Evolutionary conservation across 2,329 filamentous ascomycete genomes (phyloP).

Genomic region (Lasiodiplodia sp.): DNA sequence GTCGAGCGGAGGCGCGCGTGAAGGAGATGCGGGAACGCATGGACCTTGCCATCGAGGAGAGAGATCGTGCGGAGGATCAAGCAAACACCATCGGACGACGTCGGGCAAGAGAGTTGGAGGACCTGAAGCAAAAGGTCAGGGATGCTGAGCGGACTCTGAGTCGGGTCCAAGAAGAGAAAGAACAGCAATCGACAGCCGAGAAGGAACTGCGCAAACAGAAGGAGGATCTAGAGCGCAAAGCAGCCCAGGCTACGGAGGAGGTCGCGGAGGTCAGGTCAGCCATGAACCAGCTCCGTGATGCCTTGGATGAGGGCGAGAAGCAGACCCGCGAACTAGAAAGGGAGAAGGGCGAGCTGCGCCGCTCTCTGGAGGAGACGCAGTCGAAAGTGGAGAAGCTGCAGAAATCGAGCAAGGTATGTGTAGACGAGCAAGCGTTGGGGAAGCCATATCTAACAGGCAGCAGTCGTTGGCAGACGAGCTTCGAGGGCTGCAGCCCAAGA

Average conservation of each 20-base stretch:
- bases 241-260: slow-evolving; percentile 75
- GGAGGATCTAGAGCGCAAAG: slow-evolving; percentile 76
- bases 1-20: slow-evolving; percentile 79
- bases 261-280: slow-evolving; percentile 76
- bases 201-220: slow-evolving; percentile 76
- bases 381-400: slow-evolving; percentile 79
- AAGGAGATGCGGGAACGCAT: slow-evolving; percentile 88
- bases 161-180: slow-evolving; percentile 74
- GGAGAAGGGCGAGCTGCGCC: slow-evolving; percentile 77
- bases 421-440: no score
- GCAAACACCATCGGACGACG: slow-evolving; percentile 78
- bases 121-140: slow-evolving; percentile 77
- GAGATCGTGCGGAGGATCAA: slow-evolving; percentile 92
- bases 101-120: slow-evolving; percentile 83
- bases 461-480: slow-evolving; percentile 65
- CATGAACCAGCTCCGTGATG: slow-evolving; percentile 77
- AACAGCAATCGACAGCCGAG: slow-evolving; percentile 77
- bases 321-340: slow-evolving; percentile 84
- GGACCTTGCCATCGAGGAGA: slow-evolving; percentile 90
- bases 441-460: slow-evolving; percentile 33
- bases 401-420: slow-evolving; percentile 65
- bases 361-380: slow-evolving; percentile 79
- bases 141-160: slow-evolving; percentile 82
- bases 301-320: slow-evolving; percentile 86
- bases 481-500: slow-evolving; percentile 54